Percentiles rank a stretch among this genome's conserved stretches.
Evolutionary conservation across 495 filamentous ascomycete species (phyloP).

Genomic region (Penicillium antarcticum): DNA sequence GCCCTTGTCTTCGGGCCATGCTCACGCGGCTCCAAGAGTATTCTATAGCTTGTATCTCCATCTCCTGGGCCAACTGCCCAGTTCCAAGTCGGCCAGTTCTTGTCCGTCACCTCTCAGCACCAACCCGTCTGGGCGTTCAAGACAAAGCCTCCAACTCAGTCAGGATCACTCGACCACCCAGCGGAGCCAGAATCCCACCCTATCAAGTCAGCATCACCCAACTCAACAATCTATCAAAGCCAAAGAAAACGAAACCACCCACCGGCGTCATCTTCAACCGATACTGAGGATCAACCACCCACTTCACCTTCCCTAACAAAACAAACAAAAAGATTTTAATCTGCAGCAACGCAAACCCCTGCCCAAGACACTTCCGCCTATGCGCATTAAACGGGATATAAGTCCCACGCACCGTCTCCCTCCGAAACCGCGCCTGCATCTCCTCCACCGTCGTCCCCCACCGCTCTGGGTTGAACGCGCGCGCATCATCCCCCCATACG

Average conservation of each 20-base stretch:
- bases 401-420: constrained; percentile 25
- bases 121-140: background rate
- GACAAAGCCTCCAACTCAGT: background rate
- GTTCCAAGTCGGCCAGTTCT: background rate
- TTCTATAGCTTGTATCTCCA: no score
- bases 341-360: constrained; percentile 33
- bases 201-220: background rate
- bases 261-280: constrained; percentile 33
- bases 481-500: constrained; percentile 28
- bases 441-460: constrained; percentile 32
- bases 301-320: constrained; percentile 23
- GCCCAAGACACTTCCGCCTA: constrained; percentile 34
- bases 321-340: constrained; percentile 33
- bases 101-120: background rate
- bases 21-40: no score
- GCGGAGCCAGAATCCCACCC: constrained; percentile 4
- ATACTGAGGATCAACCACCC: constrained; percentile 29
- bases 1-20: background rate
- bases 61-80: background rate
- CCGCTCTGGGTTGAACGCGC: constrained; percentile 31
- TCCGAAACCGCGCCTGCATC: constrained; percentile 25
- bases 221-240: background rate
- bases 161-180: constrained; percentile 6
- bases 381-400: constrained; percentile 38
- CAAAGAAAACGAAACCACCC: constrained; percentile 11